Evolutionary conservation across 2,329 filamentous ascomycete species (phyloP).

Genomic region (Botrytis byssoidea): DNA sequence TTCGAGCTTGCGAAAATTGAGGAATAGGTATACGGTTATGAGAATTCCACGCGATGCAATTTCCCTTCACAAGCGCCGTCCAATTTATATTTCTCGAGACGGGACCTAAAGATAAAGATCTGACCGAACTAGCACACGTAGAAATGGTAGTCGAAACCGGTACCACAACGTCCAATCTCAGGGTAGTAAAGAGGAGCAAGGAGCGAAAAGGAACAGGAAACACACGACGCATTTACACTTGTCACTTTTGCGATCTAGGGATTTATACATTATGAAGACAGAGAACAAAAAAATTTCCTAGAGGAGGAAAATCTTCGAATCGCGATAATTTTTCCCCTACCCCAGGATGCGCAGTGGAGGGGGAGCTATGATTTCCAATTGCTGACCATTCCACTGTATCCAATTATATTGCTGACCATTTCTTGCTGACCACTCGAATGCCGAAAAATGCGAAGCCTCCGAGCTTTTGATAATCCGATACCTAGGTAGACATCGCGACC

Average conservation of each 20-base stretch:
- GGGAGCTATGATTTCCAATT: conserved; percentile 8
- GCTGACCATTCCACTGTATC: conserved; percentile 1
- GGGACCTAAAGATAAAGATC: neutral
- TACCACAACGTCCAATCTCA: neutral
- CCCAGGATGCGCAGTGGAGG: too few relatives aligned
- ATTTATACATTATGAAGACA: neutral
- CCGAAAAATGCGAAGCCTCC: neutral
- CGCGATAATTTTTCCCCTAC: too few relatives aligned
- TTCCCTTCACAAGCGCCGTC: neutral
- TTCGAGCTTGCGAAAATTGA: neutral
- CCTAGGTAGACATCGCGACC: too few relatives aligned
- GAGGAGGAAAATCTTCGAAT: neutral
- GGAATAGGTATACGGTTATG: neutral
- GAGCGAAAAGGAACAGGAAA: neutral
- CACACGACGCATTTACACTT: neutral
- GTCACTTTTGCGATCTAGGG: rapidly evolving
- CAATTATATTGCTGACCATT: neutral
- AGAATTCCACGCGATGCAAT: neutral
- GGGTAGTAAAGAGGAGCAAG: neutral
- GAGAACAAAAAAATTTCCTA: neutral
- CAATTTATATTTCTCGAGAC: neutral
- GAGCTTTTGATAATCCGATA: neutral
- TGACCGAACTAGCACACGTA: neutral
- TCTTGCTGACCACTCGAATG: neutral
- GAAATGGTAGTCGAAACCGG: neutral